A percentile compares a stretch with the other conserved stretches of the same genome.
Conservation (phyloP, 139 green algal genomes). For the Chlorella sp. region DNA sequence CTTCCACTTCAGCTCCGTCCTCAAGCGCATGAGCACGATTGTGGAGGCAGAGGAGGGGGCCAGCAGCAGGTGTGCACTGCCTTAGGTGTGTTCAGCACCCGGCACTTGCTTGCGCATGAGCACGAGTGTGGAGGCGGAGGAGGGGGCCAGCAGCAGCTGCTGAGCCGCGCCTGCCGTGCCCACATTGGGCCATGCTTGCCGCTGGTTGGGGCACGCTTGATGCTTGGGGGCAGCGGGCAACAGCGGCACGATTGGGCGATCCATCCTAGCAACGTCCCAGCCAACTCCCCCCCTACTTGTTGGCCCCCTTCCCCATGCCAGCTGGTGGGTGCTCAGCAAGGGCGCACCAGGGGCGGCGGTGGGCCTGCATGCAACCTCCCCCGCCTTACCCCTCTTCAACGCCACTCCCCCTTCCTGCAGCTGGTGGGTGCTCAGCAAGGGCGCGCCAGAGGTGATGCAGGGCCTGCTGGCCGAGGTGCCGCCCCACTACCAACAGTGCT, state of each 20-base stretch:
- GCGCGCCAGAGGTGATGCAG: conserved; percentile 87
- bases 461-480: conserved; percentile 68
- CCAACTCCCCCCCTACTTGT: not conserved
- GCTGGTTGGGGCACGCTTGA: too few relatives aligned
- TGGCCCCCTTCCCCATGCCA: not conserved
- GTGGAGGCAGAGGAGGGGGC: conserved; percentile 53
- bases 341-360: too few relatives aligned
- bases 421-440: conserved; percentile 79
- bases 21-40: conserved; percentile 92
- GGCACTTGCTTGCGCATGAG: too few relatives aligned
- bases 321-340: too few relatives aligned
- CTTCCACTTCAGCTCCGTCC: conserved; percentile 89
- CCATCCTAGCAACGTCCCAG: too few relatives aligned
- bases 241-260: too few relatives aligned
- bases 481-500: conserved; percentile 74
- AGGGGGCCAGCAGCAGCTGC: not conserved
- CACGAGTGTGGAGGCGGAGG: conserved; percentile 35
- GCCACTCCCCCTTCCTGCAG: not conserved
- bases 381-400: too few relatives aligned
- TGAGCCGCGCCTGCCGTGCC: not conserved
- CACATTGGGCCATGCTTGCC: too few relatives aligned
- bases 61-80: not conserved
- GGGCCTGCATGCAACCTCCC: too few relatives aligned
- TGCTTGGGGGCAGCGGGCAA: too few relatives aligned
- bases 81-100: too few relatives aligned